phyloP scores from a whole-genome alignment of 1,139 yeast genomes.

The Meyerozyma elateridarum region DNA sequence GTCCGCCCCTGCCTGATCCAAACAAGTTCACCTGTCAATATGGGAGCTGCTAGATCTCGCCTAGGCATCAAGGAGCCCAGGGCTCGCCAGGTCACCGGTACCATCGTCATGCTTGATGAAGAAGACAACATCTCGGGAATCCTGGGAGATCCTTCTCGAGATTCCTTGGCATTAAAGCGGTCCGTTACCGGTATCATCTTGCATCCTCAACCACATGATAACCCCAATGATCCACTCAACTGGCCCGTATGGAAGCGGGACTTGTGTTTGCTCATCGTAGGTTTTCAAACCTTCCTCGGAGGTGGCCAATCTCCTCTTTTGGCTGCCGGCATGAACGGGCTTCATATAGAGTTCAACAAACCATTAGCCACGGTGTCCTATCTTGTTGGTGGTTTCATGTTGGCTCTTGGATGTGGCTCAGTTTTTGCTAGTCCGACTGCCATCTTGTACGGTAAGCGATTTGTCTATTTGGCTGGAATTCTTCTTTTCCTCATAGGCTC shows the following conservation, averaged over 20 bases:
- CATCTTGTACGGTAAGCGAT: slow-evolving; percentile 54
- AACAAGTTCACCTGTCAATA: neutral
- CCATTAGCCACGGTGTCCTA: slow-evolving; percentile 43
- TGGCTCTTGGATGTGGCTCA: slow-evolving; percentile 55
- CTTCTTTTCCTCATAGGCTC: slow-evolving; percentile 49
- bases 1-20: too few species aligned
- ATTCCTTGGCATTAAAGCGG: slow-evolving; percentile 29
- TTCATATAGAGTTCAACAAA: slow-evolving; percentile 41
- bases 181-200: slow-evolving; percentile 53
- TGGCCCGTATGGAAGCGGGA: slow-evolving; percentile 65
- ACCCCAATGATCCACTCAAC: slow-evolving; percentile 72
- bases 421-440: slow-evolving; percentile 57
- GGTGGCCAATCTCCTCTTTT: slow-evolving; percentile 62
- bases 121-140: slow-evolving; percentile 11
- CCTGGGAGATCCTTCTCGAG: slow-evolving; percentile 6
- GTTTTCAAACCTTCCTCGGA: slow-evolving; percentile 55
- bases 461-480: slow-evolving; percentile 49
- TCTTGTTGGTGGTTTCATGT: slow-evolving; percentile 59
- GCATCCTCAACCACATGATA: slow-evolving; percentile 71
- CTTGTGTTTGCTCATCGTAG: slow-evolving; percentile 47
- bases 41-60: slow-evolving; percentile 4
- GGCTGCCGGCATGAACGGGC: slow-evolving; percentile 49
- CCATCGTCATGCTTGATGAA: slow-evolving; percentile 35
- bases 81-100: slow-evolving; percentile 42
- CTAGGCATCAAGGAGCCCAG: slow-evolving; percentile 42